A percentile compares a stretch with the other conserved stretches of the same genome.
Conservation (phyloP, 1,284 basidiomycete genomes). For the Ustilago bromivora region DNA sequence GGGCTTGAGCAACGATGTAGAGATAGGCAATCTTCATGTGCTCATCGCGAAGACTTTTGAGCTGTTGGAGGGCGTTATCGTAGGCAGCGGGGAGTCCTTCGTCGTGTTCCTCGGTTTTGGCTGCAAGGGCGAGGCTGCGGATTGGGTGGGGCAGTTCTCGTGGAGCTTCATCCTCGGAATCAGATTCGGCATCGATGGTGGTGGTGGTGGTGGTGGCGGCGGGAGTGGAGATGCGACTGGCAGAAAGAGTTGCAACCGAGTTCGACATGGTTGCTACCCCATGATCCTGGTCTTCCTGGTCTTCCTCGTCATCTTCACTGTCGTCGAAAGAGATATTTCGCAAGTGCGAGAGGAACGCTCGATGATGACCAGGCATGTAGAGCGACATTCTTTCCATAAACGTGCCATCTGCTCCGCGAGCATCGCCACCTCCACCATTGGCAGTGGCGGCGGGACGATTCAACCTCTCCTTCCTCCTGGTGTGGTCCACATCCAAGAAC, state of each 20-base stretch:
- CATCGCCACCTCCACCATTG: conserved; percentile 11
- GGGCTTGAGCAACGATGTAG: conserved; percentile 74
- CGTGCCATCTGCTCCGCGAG: conserved; percentile 50
- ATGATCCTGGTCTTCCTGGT: background rate
- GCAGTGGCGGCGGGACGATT: conserved; percentile 23
- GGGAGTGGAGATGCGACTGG: background rate
- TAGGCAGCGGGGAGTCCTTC: conserved; percentile 72
- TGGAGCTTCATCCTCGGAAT: background rate
- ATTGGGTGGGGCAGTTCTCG: conserved; percentile 50
- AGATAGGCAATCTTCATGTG: conserved; percentile 87
- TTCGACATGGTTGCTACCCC: background rate
- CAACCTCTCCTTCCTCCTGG: conserved; percentile 53
- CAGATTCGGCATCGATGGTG: conserved; percentile 6
- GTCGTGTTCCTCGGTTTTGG: conserved; percentile 37
- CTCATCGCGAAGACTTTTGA: conserved; percentile 85
- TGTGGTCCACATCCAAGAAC: conserved; percentile 85
- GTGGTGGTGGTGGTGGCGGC: background rate
- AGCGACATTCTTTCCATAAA: conserved; percentile 66
- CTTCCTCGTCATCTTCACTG: conserved; percentile 19
- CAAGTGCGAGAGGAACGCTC: conserved; percentile 86
- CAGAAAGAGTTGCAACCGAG: conserved; percentile 3
- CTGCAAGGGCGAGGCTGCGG: conserved; percentile 54
- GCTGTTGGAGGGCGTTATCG: conserved; percentile 78
- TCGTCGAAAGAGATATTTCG: conserved; percentile 60
- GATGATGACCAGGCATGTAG: conserved; percentile 74